A percentile compares a stretch with the other conserved stretches of the same genome.
Evolutionary conservation across 2,329 filamentous ascomycete genomes (phyloP).

Genomic region (Claviceps sp.): DNA sequence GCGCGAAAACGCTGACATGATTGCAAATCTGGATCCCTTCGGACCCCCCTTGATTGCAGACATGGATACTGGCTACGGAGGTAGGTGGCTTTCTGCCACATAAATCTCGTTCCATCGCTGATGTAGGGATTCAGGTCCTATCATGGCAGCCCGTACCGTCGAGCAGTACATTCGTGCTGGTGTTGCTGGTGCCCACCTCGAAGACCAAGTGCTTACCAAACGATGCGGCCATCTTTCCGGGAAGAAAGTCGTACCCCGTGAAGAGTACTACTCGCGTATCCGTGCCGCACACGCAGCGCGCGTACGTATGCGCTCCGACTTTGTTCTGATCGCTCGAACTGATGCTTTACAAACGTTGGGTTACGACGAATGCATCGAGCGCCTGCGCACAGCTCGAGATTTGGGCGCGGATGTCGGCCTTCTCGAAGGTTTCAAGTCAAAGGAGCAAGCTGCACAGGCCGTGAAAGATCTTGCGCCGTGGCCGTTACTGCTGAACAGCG

Average conservation of each 20-base stretch:
- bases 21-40: conserved; percentile 41
- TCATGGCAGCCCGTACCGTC: conserved; percentile 39
- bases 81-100: conserved; percentile 14
- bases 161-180: conserved; percentile 38
- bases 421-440: conserved; percentile 42
- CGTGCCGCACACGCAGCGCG: conserved; percentile 40
- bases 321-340: conserved; percentile 52
- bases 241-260: conserved; percentile 43
- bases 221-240: conserved; percentile 50
- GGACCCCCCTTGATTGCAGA: conserved; percentile 48
- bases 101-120: neutral
- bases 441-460: conserved; percentile 34
- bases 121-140: conserved; percentile 20
- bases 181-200: conserved; percentile 46
- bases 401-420: conserved; percentile 47
- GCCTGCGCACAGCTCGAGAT: conserved; percentile 35
- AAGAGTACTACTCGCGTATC: conserved; percentile 40
- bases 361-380: conserved; percentile 40
- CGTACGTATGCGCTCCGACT: conserved; percentile 35
- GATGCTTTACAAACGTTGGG: conserved; percentile 45
- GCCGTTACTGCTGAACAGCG: conserved; percentile 43
- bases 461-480: conserved; percentile 33
- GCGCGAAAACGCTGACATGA: conserved; percentile 48
- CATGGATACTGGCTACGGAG: conserved; percentile 44
- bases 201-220: conserved; percentile 52